Conservation (phyloP, 2,329 filamentous ascomycete genomes). For the Colletotrichum simmondsii region DNA sequence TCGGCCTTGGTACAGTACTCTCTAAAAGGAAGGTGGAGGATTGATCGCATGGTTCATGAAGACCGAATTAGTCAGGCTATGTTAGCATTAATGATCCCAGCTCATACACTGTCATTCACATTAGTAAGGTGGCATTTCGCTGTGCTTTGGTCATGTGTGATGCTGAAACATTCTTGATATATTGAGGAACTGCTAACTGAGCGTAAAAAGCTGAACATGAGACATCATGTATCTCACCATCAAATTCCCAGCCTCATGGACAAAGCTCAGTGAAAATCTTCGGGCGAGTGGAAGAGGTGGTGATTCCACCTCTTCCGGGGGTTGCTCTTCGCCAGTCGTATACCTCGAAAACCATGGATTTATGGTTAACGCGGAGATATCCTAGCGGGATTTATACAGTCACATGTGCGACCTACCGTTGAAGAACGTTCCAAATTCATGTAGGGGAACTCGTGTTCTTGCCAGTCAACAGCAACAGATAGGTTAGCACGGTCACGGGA, state of each 20-base stretch:
- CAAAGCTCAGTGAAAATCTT: constrained; percentile 78
- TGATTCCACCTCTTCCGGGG: constrained; percentile 58
- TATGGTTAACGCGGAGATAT: constrained; percentile 89
- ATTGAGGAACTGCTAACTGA: neutral
- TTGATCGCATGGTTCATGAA: neutral
- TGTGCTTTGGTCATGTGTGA: neutral
- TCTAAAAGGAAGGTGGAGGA: neutral
- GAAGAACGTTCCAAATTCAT: constrained; percentile 36
- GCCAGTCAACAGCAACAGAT: too few species aligned
- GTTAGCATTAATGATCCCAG: constrained; percentile 3
- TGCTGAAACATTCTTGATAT: neutral
- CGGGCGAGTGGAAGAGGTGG: constrained; percentile 72
- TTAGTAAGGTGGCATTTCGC: neutral
- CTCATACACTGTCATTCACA: neutral
- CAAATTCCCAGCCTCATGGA: constrained; percentile 81
- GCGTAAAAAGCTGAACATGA: too few species aligned
- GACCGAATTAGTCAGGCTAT: neutral
- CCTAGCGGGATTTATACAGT: constrained; percentile 67
- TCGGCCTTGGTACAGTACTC: neutral
- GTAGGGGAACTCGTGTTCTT: neutral
- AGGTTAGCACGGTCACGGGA: constrained; percentile 24
- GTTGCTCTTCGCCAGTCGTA: constrained; percentile 90
- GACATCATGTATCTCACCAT: constrained; percentile 79
- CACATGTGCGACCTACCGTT: constrained; percentile 15
- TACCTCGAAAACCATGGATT: constrained; percentile 87